Evolutionary conservation across 1,284 basidiomycete genomes (phyloP), one percentile per base, ranked within the genome.

Genomic region (Rhodotorula sp.): DNA sequence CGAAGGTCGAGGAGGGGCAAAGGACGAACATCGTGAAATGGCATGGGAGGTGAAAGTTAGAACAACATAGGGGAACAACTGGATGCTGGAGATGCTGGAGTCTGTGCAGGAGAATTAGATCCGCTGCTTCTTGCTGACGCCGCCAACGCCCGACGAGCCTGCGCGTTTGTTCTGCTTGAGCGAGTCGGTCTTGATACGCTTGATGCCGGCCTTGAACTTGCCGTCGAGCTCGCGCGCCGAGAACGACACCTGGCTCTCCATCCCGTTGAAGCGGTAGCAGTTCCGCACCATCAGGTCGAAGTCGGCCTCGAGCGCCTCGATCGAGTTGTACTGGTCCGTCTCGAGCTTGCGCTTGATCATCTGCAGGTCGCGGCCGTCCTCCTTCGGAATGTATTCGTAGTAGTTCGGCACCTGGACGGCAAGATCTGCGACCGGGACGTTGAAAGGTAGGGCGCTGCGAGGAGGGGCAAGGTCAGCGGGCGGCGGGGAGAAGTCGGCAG

Each of bases 341-440:
- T 95, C 90, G 67, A 98, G 83, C 78, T 91, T 94, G 72, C 84
- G 82, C 72, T 88, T 87, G 78, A 99, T 95, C 51, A 89, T 87
- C 64, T 84, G 83, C 64, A 99, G 82, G 81, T 98, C 95, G 50
- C 95, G 87, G 4, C 93, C 92, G 73, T 95, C 88, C 76, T 91
- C 90, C 69, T 84, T 85, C 10, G 88, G 87, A 75, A 96, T 90
- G 66, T 94, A 81, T 54, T 91, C 86, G 78, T 87, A 88, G 78
- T 94, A 95, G 22, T 87, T 88, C 7, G 92, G 92, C 59, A 95
- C 91, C 22, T 86, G 86, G 34, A 92, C 81, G 4, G 84, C 81
- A 51, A 91, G 47, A 69, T 73, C 69, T 55, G 58, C 71, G 59
- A 72, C 48, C 26, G 48, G 50, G 22, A 52, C 59, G 40, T 58